Evolutionary conservation across 2,329 filamentous ascomycete genomes (phyloP).

Genomic region (Alternaria triticimaculans): DNA sequence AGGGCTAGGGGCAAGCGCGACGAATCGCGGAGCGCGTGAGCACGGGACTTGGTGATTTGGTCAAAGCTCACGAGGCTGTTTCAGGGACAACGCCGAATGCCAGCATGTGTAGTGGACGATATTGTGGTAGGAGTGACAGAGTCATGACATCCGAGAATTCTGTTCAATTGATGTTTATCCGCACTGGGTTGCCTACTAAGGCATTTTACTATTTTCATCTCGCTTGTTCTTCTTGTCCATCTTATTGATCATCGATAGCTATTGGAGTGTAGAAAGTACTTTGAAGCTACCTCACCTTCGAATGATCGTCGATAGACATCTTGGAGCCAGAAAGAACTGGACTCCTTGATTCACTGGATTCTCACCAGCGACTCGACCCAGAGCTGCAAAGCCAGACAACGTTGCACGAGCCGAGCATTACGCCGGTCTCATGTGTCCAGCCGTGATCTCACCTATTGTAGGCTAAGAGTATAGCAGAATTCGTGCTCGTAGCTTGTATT

Average conservation of each 20-base stretch:
- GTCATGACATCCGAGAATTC: neutral
- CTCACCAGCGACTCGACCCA: neutral
- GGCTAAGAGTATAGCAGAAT: neutral
- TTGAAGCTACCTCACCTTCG: neutral
- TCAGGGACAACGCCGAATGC: neutral
- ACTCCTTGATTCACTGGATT: neutral
- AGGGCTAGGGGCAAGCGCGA: constrained; percentile 21
- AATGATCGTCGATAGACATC: neutral
- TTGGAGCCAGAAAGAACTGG: neutral
- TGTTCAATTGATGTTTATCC: neutral
- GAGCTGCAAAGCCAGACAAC: neutral
- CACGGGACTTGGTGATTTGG: constrained; percentile 35
- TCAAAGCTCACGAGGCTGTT: constrained; percentile 5
- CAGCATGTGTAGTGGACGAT: neutral
- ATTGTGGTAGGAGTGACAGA: neutral
- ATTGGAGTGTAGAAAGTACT: neutral
- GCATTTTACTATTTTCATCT: neutral
- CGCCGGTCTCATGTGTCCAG: neutral
- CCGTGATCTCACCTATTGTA: neutral
- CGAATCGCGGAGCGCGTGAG: constrained; percentile 32
- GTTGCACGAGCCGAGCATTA: neutral
- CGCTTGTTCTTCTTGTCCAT: neutral
- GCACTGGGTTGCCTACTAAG: neutral
- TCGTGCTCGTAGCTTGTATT: neutral
- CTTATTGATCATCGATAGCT: neutral